Evolutionary conservation across 2,329 filamentous ascomycete genomes (phyloP).

Genomic region (Botryosphaeria dothidea): DNA sequence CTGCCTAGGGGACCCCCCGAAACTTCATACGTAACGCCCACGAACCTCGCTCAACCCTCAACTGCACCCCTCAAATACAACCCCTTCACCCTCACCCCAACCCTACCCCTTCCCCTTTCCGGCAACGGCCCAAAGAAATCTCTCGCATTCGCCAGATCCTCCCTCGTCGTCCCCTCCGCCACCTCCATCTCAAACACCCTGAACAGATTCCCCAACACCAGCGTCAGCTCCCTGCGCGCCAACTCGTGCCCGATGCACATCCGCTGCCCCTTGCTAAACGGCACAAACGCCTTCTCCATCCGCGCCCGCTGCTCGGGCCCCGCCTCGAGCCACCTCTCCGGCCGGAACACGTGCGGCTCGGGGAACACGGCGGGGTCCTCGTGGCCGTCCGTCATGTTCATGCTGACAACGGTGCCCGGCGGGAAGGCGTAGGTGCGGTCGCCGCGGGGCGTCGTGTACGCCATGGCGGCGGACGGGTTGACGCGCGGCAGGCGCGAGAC

Average conservation of each 20-base stretch:
- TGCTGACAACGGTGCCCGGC: constrained; percentile 21
- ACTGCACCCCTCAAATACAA: no score
- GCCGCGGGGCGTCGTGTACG: constrained; percentile 18
- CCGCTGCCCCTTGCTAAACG: constrained; percentile 39
- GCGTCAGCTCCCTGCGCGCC: constrained; percentile 24
- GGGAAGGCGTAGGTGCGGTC: constrained; percentile 20
- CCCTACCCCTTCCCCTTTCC: constrained; percentile 20
- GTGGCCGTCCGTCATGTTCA: constrained; percentile 22
- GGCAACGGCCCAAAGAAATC: constrained; percentile 26
- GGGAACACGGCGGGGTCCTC: constrained; percentile 23
- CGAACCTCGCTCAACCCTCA: no score
- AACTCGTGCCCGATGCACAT: constrained; percentile 42
- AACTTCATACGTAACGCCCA: no score
- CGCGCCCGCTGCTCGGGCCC: background rate
- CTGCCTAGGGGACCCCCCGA: no score
- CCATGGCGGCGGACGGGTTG: constrained; percentile 16
- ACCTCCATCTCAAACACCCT: constrained; percentile 13
- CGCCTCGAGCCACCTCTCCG: constrained; percentile 24
- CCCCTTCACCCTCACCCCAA: constrained; percentile 17
- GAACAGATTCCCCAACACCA: constrained; percentile 24
- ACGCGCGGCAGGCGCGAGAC: constrained; percentile 23
- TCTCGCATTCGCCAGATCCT: constrained; percentile 22
- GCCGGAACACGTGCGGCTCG: constrained; percentile 22
- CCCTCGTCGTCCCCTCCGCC: constrained; percentile 23
- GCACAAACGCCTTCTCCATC: constrained; percentile 36